Percentiles rank a stretch among this genome's conserved stretches.
These are phyloP conservation scores for Chaetomium sp. DNA, from an alignment of 2,329 filamentous ascomycete species.

Conservation along the genomic window DNA sequence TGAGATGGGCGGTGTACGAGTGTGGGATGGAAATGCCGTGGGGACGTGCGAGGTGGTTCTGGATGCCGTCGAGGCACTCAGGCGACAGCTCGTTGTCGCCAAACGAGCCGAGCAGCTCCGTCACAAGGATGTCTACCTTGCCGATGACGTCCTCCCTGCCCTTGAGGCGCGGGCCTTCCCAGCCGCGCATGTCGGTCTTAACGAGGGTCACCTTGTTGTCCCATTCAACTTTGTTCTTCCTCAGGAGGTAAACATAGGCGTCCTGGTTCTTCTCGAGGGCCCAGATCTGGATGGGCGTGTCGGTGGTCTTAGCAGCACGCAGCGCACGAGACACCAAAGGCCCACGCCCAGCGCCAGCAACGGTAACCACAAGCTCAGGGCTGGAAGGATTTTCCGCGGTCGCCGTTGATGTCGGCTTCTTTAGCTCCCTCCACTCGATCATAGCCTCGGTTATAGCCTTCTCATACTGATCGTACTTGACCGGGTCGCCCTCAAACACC, in stretches of 20 bases:
- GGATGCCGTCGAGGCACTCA: slow-evolving; percentile 94
- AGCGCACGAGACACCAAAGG: slow-evolving; percentile 88
- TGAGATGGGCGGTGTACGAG: slow-evolving; percentile 90
- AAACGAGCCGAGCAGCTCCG: slow-evolving; percentile 92
- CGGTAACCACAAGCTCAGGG: slow-evolving; percentile 71
- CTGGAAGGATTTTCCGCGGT: slow-evolving; percentile 27
- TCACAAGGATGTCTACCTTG: slow-evolving; percentile 89
- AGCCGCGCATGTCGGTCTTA: slow-evolving; percentile 95
- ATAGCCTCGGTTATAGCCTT: slow-evolving; percentile 79
- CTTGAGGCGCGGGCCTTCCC: slow-evolving; percentile 74
- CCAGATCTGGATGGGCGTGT: slow-evolving; percentile 81
- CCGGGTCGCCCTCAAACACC: slow-evolving; percentile 95
- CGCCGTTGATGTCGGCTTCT: slow-evolving; percentile 72
- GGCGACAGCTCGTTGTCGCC: slow-evolving; percentile 94
- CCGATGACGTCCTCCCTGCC: slow-evolving; percentile 48
- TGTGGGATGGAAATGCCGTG: slow-evolving; percentile 92
- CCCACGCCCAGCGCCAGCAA: slow-evolving; percentile 90
- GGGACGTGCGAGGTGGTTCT: slow-evolving; percentile 75
- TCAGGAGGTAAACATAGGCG: slow-evolving; percentile 87
- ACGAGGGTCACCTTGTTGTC: slow-evolving; percentile 78
- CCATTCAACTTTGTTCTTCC: slow-evolving; percentile 85
- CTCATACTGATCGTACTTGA: slow-evolving; percentile 98
- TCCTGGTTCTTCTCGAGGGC: slow-evolving; percentile 98
- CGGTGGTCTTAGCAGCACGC: slow-evolving; percentile 73
- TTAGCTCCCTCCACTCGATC: slow-evolving; percentile 71